Evolutionary conservation across 768 basidiomycete genomes (phyloP).

Genomic region (Crepidotus variabilis): DNA sequence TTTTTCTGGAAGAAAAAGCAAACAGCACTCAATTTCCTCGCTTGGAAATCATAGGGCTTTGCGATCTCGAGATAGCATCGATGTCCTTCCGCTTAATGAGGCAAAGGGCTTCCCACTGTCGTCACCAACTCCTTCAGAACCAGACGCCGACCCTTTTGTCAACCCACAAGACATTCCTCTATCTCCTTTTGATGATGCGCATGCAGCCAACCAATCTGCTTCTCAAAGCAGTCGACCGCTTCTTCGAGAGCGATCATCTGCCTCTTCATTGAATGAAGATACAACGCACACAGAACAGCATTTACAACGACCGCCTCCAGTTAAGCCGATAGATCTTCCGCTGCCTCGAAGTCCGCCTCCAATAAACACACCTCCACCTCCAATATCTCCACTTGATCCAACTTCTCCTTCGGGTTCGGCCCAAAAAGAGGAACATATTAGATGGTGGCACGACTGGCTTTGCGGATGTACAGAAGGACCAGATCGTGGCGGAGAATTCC

Average conservation of each 20-base stretch:
- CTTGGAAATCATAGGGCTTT: constrained; percentile 43
- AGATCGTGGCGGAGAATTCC: constrained; percentile 67
- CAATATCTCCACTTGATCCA: constrained; percentile 15
- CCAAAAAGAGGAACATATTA: constrained; percentile 17
- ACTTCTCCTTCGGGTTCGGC: constrained; percentile 21
- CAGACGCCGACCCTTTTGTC: constrained; percentile 41
- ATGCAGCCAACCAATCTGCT: constrained; percentile 8
- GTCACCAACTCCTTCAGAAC: constrained; percentile 32
- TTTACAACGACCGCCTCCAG: constrained; percentile 36
- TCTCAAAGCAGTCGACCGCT: neutral
- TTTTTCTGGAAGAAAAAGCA: constrained; percentile 41
- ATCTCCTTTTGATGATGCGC: constrained; percentile 49
- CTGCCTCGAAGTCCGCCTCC: constrained; percentile 50
- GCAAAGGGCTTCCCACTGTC: constrained; percentile 39
- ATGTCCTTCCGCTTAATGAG: constrained; percentile 52
- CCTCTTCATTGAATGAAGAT: neutral
- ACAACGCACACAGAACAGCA: constrained; percentile 19
- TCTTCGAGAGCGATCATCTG: constrained; percentile 1
- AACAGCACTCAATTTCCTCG: constrained; percentile 26
- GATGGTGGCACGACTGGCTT: constrained; percentile 88
- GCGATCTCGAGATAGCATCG: constrained; percentile 48
- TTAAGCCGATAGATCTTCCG: constrained; percentile 59
- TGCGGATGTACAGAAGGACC: constrained; percentile 78
- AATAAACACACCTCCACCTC: constrained; percentile 25
- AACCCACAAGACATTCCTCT: constrained; percentile 35